A percentile compares a stretch with the other conserved stretches of the same genome.
These are phyloP conservation scores for Trichoderma reesei DNA, from an alignment of 495 filamentous ascomycete genomes.

Conservation along the genomic window DNA sequence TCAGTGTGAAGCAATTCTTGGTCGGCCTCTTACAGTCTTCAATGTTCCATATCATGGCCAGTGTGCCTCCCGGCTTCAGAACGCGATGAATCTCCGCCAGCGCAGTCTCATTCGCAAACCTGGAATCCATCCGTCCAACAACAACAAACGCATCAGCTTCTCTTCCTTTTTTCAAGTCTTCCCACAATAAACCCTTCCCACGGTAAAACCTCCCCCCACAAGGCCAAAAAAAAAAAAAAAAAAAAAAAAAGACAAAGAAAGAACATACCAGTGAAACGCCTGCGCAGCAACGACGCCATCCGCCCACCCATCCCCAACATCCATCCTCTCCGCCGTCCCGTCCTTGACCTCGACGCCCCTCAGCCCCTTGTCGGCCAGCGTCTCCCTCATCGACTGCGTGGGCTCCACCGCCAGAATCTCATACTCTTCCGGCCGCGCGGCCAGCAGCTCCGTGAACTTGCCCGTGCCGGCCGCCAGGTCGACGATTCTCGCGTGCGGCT, in stretches of 20 bases:
- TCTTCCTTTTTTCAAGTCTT: background rate
- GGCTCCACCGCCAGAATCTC: conserved; percentile 54
- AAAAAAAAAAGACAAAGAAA: background rate
- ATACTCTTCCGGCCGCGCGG: conserved; percentile 40
- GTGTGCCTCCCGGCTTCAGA: conserved; percentile 36
- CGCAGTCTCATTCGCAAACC: conserved; percentile 50
- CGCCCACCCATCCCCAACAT: conserved; percentile 43
- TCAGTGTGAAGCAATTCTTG: conserved; percentile 4
- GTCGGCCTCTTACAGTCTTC: conserved; percentile 44
- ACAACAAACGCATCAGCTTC: background rate
- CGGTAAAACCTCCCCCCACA: too few species aligned
- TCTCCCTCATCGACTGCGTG: conserved; percentile 47
- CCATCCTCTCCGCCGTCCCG: conserved; percentile 45
- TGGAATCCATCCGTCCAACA: conserved; percentile 17
- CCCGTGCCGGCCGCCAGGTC: conserved; percentile 59
- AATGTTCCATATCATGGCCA: conserved; percentile 58
- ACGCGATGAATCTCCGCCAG: conserved; percentile 50
- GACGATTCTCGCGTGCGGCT: conserved; percentile 37
- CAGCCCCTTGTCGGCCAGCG: conserved; percentile 44
- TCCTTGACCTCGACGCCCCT: conserved; percentile 37
- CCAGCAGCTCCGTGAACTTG: conserved; percentile 54
- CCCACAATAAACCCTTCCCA: background rate
- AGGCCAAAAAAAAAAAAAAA: too few species aligned
- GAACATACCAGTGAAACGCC: conserved; percentile 50
- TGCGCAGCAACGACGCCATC: conserved; percentile 56